These are phyloP conservation scores for Globisporangium abappressorium DNA, from an alignment of 352 stramenopile species.

Conservation along the genomic window DNA sequence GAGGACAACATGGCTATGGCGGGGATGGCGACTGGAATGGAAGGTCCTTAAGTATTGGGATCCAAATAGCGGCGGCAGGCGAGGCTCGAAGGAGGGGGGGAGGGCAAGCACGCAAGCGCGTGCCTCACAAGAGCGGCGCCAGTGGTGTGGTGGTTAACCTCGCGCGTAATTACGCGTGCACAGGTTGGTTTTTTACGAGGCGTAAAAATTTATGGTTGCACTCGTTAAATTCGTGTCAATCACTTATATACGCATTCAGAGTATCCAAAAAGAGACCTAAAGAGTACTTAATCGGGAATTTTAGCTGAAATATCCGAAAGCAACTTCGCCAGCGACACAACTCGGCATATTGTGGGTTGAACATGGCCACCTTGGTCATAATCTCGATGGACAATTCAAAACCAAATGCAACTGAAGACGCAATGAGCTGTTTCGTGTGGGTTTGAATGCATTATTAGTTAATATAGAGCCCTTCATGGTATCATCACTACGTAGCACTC, in stretches of 20 bases:
- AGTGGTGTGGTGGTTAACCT: neutral
- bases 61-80: constrained; percentile 1
- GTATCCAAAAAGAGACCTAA: neutral
- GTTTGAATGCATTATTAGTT: constrained; percentile 8
- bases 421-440: neutral
- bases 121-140: neutral
- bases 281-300: neutral
- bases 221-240: neutral
- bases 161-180: neutral
- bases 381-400: neutral
- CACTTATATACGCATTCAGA: neutral
- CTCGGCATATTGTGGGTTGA: neutral
- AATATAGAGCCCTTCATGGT: constrained; percentile 5
- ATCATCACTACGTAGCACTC: neutral
- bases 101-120: neutral
- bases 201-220: neutral
- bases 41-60: constrained; percentile 10
- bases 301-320: neutral
- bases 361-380: neutral
- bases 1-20: constrained; percentile 44
- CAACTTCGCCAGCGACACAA: no score
- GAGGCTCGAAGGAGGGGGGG: neutral
- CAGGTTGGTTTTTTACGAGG: neutral
- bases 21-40: constrained; percentile 1
- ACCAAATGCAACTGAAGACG: neutral